Conservation (phyloP, 768 basidiomycete genomes). For the Trametes elegans region DNA sequence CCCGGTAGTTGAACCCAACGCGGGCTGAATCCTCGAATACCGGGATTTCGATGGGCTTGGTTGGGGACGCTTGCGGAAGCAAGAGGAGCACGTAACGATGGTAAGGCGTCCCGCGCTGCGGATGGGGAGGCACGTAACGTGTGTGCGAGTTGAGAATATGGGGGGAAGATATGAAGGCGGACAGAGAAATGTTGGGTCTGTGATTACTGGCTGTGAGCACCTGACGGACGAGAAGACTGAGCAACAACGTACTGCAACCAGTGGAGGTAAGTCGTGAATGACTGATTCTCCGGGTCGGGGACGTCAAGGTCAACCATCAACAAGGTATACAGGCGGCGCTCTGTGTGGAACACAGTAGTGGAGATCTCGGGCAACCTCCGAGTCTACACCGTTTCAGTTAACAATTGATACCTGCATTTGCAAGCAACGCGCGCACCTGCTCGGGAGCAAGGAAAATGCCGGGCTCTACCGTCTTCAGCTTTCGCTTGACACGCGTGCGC, state of each 20-base stretch:
- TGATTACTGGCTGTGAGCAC: too few species aligned
- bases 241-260: constrained; percentile 70
- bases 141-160: constrained; percentile 56
- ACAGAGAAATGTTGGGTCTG: constrained; percentile 83
- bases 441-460: constrained; percentile 66
- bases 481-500: constrained; percentile 25
- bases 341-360: constrained; percentile 78
- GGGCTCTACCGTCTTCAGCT: constrained; percentile 56
- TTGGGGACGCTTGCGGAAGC: constrained; percentile 59
- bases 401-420: not conserved
- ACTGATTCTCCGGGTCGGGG: constrained; percentile 64
- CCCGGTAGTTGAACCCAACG: constrained; percentile 62
- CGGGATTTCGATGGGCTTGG: constrained; percentile 29
- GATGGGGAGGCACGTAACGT: constrained; percentile 87
- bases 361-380: constrained; percentile 59
- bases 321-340: constrained; percentile 81
- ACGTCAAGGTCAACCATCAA: constrained; percentile 89
- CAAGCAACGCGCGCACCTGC: constrained; percentile 47
- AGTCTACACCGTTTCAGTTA: constrained; percentile 44
- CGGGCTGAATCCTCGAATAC: constrained; percentile 36
- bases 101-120: constrained; percentile 83
- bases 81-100: constrained; percentile 86
- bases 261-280: constrained; percentile 76
- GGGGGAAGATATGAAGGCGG: constrained; percentile 44
- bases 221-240: not conserved